Base-by-base conservation (phyloP, 1,284 basidiomycete species). In the Austropuccinia psidii region DNA sequence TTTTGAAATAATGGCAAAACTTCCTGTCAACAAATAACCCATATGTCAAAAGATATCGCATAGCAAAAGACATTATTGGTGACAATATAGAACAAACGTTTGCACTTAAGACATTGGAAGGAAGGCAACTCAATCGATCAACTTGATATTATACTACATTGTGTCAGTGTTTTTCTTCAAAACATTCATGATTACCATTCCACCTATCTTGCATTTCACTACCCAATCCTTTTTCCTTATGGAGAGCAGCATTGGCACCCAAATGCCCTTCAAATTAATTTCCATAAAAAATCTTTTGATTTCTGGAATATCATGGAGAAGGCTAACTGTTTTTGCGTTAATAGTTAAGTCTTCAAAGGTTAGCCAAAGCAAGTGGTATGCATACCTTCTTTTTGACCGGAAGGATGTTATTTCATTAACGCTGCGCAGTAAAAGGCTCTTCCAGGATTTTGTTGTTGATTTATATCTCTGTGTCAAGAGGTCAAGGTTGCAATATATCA, bases 401-500 rank as follows among this genome's bases (percentile, higher is more conserved):
- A 29, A 21, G 11, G 11, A n/a, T 1, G 3, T n/a, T 4, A 43
- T 62, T 27, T n/a, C 27, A 1, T 21, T 43, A 21, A 41, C 24
- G 15, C 41, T 29, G 8, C 4, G 31, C 31, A 27, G 60, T 2
- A 15, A 45, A 15, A 45, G 79, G 0, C 78, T 85, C 0, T 82
- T 85, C 41, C 82, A 83, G 50, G 81, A 83, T 17, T 83, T 81
- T 65, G 65, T 81, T 58, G 79, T 80, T 0, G 81, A 82, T 75
- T 74, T 76, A n/a, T 82, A 80, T 80, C 79, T 80, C 0, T 75
- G 72, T 9, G 62, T 77, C 13, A 80, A 82, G 41, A 77, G 80
- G 49, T 33, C 74, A 29, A 62, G 77, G 1, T 76, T 83, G 0
- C 1, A 61, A 13, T 78, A 75, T 73, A 33, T 80, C 5, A 76